A percentile compares a stretch with the other conserved stretches of the same genome.
Conservation (phyloP, 306 rosid species). For the Phaseolus lunatus region DNA sequence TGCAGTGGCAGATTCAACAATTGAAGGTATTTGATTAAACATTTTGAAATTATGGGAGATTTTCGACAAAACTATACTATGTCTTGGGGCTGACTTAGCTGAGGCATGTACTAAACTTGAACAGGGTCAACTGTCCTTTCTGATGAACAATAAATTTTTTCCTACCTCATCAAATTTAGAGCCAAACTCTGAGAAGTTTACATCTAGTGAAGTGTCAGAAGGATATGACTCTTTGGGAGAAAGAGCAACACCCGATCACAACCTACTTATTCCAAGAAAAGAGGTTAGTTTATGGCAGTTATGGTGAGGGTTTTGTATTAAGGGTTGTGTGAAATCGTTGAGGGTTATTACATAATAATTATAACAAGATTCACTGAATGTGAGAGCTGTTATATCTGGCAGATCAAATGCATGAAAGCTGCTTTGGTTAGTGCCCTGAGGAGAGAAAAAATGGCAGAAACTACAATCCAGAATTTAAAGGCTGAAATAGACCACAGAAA, state of each 20-base stretch:
- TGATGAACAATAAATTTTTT: slow-evolving; percentile 60
- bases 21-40: slow-evolving; percentile 65
- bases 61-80: slow-evolving; percentile 30
- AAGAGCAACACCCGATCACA: slow-evolving; percentile 46
- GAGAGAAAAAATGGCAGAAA: slow-evolving; percentile 81
- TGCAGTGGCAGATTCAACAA: slow-evolving; percentile 88
- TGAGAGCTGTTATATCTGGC: slow-evolving; percentile 52
- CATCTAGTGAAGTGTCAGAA: slow-evolving; percentile 57
- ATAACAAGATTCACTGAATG: slow-evolving; percentile 12
- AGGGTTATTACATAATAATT: neutral
- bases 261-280: slow-evolving; percentile 51
- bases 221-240: slow-evolving; percentile 48
- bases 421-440: slow-evolving; percentile 73
- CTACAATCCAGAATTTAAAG: slow-evolving; percentile 62
- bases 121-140: slow-evolving; percentile 81
- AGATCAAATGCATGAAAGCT: slow-evolving; percentile 70
- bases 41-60: slow-evolving; percentile 42
- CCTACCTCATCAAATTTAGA: slow-evolving; percentile 56
- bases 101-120: slow-evolving; percentile 46
- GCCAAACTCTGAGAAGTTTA: slow-evolving; percentile 59
- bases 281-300: slow-evolving; percentile 54
- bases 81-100: slow-evolving; percentile 43
- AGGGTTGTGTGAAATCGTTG: slow-evolving; percentile 30
- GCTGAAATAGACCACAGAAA: slow-evolving; percentile 66
- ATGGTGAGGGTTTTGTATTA: slow-evolving; percentile 16